Evolutionary conservation across 2,329 filamentous ascomycete genomes (phyloP).

Genomic region (Elsinoe australis): DNA sequence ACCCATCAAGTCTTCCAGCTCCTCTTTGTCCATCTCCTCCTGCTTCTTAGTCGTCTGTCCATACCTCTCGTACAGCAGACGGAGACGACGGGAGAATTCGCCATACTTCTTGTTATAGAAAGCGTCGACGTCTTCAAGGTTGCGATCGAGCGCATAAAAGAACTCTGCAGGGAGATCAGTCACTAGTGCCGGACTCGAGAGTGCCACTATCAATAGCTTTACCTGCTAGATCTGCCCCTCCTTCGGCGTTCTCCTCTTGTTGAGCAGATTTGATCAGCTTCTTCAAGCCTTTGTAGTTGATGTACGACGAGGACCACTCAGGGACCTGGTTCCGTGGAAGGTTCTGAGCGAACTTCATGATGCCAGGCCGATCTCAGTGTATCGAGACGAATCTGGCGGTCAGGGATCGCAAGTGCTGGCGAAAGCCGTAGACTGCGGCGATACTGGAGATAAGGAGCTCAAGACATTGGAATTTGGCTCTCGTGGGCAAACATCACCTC

Average conservation of each 20-base stretch:
- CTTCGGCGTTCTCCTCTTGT: constrained; percentile 54
- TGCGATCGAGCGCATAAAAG: constrained; percentile 92
- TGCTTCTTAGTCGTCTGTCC: constrained; percentile 62
- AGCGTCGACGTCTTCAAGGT: constrained; percentile 89
- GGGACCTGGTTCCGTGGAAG: constrained; percentile 77
- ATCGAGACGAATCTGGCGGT: no score
- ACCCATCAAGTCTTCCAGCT: constrained; percentile 83
- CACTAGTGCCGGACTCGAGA: no score
- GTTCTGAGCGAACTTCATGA: constrained; percentile 46
- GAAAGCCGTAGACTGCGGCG: no score
- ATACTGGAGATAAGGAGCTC: no score
- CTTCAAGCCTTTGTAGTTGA: constrained; percentile 88
- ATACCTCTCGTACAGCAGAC: constrained; percentile 81
- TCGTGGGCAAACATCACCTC: not conserved
- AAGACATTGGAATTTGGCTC: not conserved
- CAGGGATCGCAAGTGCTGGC: no score
- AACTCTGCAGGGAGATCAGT: constrained; percentile 59
- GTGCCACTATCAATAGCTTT: constrained; percentile 25
- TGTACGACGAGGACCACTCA: constrained; percentile 76
- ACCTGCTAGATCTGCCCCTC: constrained; percentile 85
- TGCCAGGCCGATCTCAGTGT: not conserved
- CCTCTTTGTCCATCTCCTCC: constrained; percentile 72
- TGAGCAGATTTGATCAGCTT: constrained; percentile 82
- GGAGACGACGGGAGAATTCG: constrained; percentile 75
- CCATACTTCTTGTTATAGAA: constrained; percentile 96